Percentiles rank a stretch among this genome's conserved stretches.
Conservation (phyloP, 2,329 filamentous ascomycete genomes). For the Clarireedia paspali region DNA sequence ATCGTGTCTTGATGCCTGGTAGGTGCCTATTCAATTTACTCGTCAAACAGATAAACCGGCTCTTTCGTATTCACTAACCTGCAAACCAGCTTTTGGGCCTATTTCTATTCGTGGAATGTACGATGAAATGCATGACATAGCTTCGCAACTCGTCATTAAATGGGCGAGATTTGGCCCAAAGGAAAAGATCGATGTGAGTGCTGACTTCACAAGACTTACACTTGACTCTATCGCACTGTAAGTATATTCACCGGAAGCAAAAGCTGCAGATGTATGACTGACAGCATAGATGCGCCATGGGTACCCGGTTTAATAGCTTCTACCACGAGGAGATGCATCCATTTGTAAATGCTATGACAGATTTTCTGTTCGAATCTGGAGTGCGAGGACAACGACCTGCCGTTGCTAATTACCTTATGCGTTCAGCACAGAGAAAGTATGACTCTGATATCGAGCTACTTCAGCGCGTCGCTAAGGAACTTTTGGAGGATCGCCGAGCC, state of each 20-base stretch:
- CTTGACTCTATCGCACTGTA: slow-evolving; percentile 55
- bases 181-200: slow-evolving; percentile 48
- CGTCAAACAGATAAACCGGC: too few species aligned
- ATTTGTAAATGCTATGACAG: slow-evolving; percentile 60
- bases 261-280: slow-evolving; percentile 28
- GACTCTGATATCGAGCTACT: slow-evolving; percentile 43
- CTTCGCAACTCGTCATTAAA: slow-evolving; percentile 58
- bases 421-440: slow-evolving; percentile 38
- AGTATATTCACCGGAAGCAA: not conserved
- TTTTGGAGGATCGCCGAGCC: slow-evolving; percentile 50
- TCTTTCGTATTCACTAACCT: not conserved
- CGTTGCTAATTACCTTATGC: slow-evolving; percentile 41
- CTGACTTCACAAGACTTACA: slow-evolving; percentile 65
- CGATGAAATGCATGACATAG: slow-evolving; percentile 60
- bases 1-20: slow-evolving; percentile 52
- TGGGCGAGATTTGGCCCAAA: slow-evolving; percentile 56
- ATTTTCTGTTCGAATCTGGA: slow-evolving; percentile 52
- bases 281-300: slow-evolving; percentile 49
- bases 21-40: not conserved
- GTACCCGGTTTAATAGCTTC: slow-evolving; percentile 72
- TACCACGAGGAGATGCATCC: slow-evolving; percentile 63
- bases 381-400: slow-evolving; percentile 40
- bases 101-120: slow-evolving; percentile 63
- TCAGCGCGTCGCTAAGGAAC: slow-evolving; percentile 31
- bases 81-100: slow-evolving; percentile 51